phyloP scores from a whole-genome alignment of 208 protist genomes.

The Trypanosoma caninum region DNA sequence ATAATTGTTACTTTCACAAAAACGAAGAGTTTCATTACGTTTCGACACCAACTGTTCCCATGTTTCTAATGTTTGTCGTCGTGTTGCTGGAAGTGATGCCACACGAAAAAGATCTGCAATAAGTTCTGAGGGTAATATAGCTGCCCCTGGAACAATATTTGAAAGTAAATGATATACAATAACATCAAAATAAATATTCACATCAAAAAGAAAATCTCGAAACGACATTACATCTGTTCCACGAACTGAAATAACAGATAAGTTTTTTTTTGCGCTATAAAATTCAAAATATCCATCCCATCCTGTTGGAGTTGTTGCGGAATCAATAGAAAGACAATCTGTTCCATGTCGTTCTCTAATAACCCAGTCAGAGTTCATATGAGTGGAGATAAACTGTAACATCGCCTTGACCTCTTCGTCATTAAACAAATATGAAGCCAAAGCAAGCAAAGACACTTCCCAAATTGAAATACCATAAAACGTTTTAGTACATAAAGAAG shows the following conservation, averaged over 20 bases:
- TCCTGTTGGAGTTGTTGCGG: conserved; percentile 45
- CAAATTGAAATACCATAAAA: conserved; percentile 61
- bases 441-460: conserved; percentile 66
- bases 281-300: conserved; percentile 74
- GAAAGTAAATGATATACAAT: conserved; percentile 72
- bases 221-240: conserved; percentile 76
- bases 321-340: conserved; percentile 36
- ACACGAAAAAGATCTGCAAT: conserved; percentile 51
- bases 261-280: conserved; percentile 54
- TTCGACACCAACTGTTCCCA: conserved; percentile 35
- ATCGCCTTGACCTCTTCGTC: conserved; percentile 48
- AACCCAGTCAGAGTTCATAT: conserved; percentile 64
- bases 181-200: conserved; percentile 76
- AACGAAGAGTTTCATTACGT: conserved; percentile 37
- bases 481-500: conserved; percentile 59
- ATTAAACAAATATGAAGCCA: conserved; percentile 62
- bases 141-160: conserved; percentile 50
- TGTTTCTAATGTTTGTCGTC: neutral
- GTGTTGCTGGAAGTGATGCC: conserved; percentile 40
- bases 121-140: conserved; percentile 54
- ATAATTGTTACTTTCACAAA: conserved; percentile 79
- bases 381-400: conserved; percentile 60
- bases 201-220: conserved; percentile 69
- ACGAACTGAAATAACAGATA: conserved; percentile 62
- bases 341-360: conserved; percentile 47